A percentile compares a stretch with the other conserved stretches of the same genome.
phyloP scores from a whole-genome alignment of 768 basidiomycete genomes.

The Imleria badia region DNA sequence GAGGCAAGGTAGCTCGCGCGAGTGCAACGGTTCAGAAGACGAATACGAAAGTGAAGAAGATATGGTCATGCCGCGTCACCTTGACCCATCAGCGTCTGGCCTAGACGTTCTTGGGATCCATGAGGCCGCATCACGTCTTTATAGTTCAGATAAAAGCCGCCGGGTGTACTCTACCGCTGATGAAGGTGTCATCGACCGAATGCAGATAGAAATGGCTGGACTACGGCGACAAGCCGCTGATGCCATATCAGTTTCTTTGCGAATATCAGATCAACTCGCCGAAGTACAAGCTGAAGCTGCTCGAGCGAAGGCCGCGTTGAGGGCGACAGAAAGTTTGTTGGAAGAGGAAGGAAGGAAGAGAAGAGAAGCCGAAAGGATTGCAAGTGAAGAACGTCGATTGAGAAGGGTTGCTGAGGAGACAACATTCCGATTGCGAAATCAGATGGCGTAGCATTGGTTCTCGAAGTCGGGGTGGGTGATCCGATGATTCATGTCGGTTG shows the following conservation, averaged over 20 bases:
- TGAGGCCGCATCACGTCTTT: constrained; percentile 41
- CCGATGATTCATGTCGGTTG: neutral
- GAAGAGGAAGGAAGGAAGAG: constrained; percentile 61
- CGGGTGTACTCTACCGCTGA: constrained; percentile 32
- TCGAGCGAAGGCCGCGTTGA: constrained; percentile 52
- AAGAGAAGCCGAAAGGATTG: constrained; percentile 55
- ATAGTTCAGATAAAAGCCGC: constrained; percentile 35
- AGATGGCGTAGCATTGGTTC: constrained; percentile 7
- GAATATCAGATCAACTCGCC: constrained; percentile 69
- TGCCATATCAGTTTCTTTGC: constrained; percentile 60
- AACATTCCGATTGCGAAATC: constrained; percentile 36
- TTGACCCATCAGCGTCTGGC: constrained; percentile 40
- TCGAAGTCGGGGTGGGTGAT: neutral
- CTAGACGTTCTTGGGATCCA: constrained; percentile 37
- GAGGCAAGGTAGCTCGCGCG: constrained; percentile 37
- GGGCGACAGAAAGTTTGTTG: constrained; percentile 54
- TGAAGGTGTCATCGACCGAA: constrained; percentile 52
- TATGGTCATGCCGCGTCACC: constrained; percentile 44
- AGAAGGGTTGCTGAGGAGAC: constrained; percentile 53
- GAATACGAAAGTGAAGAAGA: constrained; percentile 71
- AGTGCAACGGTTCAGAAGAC: constrained; percentile 48
- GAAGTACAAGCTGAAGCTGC: constrained; percentile 62
- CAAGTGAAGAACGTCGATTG: constrained; percentile 47
- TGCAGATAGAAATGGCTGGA: constrained; percentile 63
- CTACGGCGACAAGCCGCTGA: constrained; percentile 69